phyloP scores from a whole-genome alignment of 1,139 yeast species.

The Diutina pseudorugosa region DNA sequence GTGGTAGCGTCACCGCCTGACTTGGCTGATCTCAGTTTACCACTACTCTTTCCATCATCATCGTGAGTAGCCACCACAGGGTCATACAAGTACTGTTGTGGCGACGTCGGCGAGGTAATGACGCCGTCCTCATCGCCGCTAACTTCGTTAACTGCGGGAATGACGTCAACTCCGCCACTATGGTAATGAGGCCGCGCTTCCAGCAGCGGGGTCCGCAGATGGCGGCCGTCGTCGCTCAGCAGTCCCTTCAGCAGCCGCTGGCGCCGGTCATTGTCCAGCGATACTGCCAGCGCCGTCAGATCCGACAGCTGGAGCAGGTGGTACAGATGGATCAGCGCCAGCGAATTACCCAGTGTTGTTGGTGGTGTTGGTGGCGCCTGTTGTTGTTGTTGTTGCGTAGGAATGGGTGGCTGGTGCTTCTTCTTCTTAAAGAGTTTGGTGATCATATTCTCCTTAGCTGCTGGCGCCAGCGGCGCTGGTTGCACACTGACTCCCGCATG shows the following conservation, averaged over 20 bases:
- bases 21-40: not conserved
- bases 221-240: not conserved
- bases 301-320: not conserved
- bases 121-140: not conserved
- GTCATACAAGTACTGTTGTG: constrained; percentile 1
- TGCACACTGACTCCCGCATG: not conserved
- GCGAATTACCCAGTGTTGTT: not conserved
- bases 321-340: not conserved
- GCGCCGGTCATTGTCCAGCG: not conserved
- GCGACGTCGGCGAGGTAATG: not conserved
- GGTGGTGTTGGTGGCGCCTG: not conserved
- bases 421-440: constrained; percentile 34
- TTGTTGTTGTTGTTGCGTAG: not conserved
- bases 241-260: not conserved
- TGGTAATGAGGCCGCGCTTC: not conserved
- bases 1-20: not conserved
- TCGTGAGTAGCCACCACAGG: constrained; percentile 4
- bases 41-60: constrained; percentile 6
- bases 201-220: constrained; percentile 1
- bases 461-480: not conserved
- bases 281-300: not conserved
- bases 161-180: not conserved
- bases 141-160: not conserved
- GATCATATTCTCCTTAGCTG: constrained; percentile 17
- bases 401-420: not conserved